These are phyloP conservation scores for Citrus inodora DNA, from an alignment of 345 rosid species.

Conservation along the genomic window DNA sequence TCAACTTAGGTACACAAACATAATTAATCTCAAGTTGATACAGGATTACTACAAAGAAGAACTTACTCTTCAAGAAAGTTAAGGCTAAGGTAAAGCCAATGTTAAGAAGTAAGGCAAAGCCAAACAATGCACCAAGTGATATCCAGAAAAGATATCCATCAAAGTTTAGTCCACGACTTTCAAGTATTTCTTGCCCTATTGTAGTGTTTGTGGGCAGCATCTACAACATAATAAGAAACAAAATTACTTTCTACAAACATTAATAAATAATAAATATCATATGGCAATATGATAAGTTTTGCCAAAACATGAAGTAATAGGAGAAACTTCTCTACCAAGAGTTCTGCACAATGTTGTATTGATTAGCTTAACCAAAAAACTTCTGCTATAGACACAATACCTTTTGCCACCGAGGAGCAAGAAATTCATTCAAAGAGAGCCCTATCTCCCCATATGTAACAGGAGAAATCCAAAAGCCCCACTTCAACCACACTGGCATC, in stretches of 20 bases:
- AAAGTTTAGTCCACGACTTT: constrained; percentile 60
- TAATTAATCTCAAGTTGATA: not conserved
- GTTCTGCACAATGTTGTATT: not conserved
- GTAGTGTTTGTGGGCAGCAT: constrained; percentile 38
- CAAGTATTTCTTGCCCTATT: constrained; percentile 48
- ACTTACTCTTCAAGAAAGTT: constrained; percentile 64
- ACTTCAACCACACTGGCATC: constrained; percentile 66
- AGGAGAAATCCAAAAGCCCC: constrained; percentile 81
- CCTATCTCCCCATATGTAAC: constrained; percentile 63
- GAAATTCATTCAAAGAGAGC: constrained; percentile 58
- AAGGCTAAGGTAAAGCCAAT: constrained; percentile 59
- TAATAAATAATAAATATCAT: not conserved
- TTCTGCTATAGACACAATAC: constrained; percentile 19
- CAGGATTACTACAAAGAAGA: not conserved
- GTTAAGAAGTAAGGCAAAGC: constrained; percentile 59
- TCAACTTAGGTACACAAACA: not conserved
- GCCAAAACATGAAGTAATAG: not conserved
- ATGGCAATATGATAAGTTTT: not conserved
- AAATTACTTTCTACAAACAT: not conserved
- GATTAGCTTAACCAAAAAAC: not conserved
- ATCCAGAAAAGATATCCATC: constrained; percentile 56
- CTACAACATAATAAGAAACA: constrained; percentile 20
- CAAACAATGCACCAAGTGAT: constrained; percentile 55
- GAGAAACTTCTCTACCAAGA: not conserved
- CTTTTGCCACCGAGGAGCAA: constrained; percentile 66